Evolutionary conservation across 179 eudicot species (phyloP), one percentile per base, ranked within the genome.

Genomic region (Drosera spatulata): DNA sequence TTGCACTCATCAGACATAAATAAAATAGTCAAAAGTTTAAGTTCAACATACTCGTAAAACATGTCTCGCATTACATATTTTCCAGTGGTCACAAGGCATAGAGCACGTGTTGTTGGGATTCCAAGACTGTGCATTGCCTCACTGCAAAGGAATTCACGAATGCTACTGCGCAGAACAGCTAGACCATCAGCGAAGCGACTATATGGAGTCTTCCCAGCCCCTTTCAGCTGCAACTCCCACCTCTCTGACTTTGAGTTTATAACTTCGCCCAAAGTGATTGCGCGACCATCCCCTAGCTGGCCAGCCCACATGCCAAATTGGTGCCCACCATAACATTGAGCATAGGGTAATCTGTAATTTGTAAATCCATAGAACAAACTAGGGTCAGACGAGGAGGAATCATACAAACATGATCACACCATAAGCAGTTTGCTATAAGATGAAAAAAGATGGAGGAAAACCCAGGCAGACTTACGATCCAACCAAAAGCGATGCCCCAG

Each of bases 271-370:
- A 94, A 75, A 37, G 94, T 86, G 41, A 94, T 87, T 62, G 99
- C 99, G 47, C 99, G 87, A 60, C 99, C 99, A 80, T 94, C 99
- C 66, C 99, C 99, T 65, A 94, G 74, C 74, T 94, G 99, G 71
- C 99, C 99, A 61, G 99, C 99, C 99, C 99, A 94, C 81, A 70
- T 82, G 57, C 99, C 99, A 73, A 94, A 94, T 73, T 94, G 99
- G 77, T 94, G 97, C 45, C 99, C 99, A 60, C 99, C 99, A 69
- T 94, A 94, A 68, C 97, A 90, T 59, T 94, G 99, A 74, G 99
- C 95, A 85, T 90, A 94, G 6, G 96, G 79, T 73, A 76, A 74
- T 50, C 99, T 93, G 75, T 12, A 22, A 22, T 22, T 22, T 22
- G 33, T 22, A 22, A 22, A 22, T 22, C 33, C 33, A 22, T 22